Conservation (phyloP, 257 asterid species). For the Solanum bulbocastanum region DNA sequence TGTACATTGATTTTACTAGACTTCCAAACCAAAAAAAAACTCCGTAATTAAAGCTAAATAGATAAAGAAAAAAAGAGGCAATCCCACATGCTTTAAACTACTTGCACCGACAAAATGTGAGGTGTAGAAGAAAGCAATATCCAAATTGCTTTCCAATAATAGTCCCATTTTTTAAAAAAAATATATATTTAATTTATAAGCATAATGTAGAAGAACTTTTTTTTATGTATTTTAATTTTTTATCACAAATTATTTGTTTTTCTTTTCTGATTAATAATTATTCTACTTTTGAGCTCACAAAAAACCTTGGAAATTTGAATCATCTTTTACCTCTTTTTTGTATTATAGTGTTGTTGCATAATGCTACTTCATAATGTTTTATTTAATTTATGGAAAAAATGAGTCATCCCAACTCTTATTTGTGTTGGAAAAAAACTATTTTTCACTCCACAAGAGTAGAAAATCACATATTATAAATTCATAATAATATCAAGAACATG, state of each 20-base stretch:
- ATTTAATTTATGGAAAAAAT: background rate
- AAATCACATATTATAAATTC: background rate
- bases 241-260: background rate
- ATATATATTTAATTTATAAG: background rate
- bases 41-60: background rate
- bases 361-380: background rate
- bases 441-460: background rate
- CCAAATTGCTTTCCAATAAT: background rate
- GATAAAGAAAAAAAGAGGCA: background rate
- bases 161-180: background rate
- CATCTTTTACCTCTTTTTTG: background rate
- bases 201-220: background rate
- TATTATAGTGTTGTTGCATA: background rate
- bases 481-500: background rate
- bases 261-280: background rate
- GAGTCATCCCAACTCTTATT: background rate
- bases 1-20: accelerated
- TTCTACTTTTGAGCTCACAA: background rate
- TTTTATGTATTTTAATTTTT: background rate
- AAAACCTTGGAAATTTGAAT: background rate
- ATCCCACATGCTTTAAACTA: background rate
- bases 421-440: background rate
- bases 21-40: accelerated
- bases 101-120: background rate
- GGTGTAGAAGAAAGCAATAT: background rate